These are phyloP conservation scores for Periconia sp. DNA, from an alignment of 2,329 filamentous ascomycete species.

Conservation along the genomic window DNA sequence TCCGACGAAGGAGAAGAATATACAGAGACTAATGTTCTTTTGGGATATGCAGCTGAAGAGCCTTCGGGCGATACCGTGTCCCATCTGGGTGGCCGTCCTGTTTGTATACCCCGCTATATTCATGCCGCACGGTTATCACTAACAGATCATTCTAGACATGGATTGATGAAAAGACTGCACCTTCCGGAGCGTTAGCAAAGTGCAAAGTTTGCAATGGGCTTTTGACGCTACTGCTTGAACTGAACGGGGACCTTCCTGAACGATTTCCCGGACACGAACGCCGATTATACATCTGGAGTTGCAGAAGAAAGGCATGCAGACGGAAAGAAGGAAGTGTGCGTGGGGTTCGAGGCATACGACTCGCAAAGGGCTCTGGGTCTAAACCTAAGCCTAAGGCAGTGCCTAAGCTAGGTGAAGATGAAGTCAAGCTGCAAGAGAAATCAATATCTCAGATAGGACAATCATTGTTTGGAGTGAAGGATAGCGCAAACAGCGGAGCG, in stretches of 20 bases:
- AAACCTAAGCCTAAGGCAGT: conserved; percentile 7
- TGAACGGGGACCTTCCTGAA: conserved; percentile 87
- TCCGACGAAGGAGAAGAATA: conserved; percentile 69
- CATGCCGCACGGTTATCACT: background rate
- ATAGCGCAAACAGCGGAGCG: conserved; percentile 21
- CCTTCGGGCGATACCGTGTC: conserved; percentile 80
- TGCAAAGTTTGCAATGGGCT: conserved; percentile 85
- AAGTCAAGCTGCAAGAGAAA: conserved; percentile 31
- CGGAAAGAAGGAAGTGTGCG: conserved; percentile 81
- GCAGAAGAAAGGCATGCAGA: conserved; percentile 74
- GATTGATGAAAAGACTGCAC: conserved; percentile 71
- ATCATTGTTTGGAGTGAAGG: conserved; percentile 68
- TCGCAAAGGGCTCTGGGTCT: conserved; percentile 44
- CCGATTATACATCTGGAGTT: conserved; percentile 83
- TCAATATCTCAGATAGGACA: conserved; percentile 61
- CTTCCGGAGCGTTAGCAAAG: conserved; percentile 75
- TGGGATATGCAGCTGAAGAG: conserved; percentile 86
- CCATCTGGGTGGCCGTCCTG: conserved; percentile 82
- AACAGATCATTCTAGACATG: conserved; percentile 61
- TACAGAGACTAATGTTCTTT: conserved; percentile 81
- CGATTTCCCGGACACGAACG: conserved; percentile 85
- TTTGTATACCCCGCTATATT: conserved; percentile 53
- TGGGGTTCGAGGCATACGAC: conserved; percentile 68
- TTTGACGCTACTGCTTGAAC: conserved; percentile 83
- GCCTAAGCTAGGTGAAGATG: conserved; percentile 19